Conservation (phyloP, 345 rosid genomes). For the Populus simonii region DNA sequence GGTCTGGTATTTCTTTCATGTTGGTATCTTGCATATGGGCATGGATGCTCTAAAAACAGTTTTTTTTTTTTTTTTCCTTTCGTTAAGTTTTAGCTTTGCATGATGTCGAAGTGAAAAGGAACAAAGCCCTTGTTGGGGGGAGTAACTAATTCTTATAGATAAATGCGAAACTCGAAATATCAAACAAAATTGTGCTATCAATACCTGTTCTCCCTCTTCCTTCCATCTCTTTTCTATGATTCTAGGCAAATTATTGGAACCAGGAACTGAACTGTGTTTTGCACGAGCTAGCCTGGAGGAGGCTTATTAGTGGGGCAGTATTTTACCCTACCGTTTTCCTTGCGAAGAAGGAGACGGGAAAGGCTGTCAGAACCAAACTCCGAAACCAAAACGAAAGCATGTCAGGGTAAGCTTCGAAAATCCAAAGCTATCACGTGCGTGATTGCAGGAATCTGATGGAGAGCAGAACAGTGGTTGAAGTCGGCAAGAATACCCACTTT, state of each 20-base stretch:
- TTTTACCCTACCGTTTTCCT: no score
- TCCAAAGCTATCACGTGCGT: no score
- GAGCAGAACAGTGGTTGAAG: no score
- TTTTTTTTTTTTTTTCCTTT: background rate
- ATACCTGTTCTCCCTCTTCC: background rate
- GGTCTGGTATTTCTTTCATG: background rate
- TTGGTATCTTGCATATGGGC: background rate
- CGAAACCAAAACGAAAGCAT: no score
- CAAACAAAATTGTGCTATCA: conserved; percentile 1
- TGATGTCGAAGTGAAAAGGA: conserved; percentile 13
- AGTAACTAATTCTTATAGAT: background rate
- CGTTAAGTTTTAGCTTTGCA: background rate
- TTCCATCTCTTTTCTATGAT: background rate
- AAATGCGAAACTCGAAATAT: background rate
- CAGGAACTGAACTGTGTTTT: background rate
- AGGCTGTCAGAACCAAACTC: no score
- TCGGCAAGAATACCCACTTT: no score
- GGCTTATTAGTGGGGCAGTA: no score
- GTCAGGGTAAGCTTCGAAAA: no score
- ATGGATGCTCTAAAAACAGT: conserved; percentile 2
- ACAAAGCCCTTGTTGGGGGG: background rate
- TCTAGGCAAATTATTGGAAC: background rate
- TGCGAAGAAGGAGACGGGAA: no score
- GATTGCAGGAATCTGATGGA: no score
- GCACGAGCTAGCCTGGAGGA: background rate